A percentile compares a stretch with the other conserved stretches of the same genome.
These are phyloP conservation scores for Stenogyne calaminthoides DNA, from an alignment of 305 asterid species.

Conservation along the genomic window DNA sequence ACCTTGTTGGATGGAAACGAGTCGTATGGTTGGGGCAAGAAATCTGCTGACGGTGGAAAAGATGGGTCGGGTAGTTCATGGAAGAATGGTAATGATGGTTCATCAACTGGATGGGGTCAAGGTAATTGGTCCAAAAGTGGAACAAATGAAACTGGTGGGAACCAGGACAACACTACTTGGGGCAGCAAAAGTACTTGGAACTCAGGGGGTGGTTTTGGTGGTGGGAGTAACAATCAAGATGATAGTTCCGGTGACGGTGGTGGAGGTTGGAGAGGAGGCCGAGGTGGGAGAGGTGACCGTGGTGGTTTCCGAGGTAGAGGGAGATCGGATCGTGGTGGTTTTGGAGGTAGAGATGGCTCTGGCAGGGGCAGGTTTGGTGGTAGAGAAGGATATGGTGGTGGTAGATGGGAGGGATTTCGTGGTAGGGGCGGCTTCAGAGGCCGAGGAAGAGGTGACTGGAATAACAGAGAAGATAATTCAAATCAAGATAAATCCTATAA, in stretches of 20 bases:
- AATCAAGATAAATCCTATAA: conserved; percentile 46
- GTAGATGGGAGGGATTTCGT: conserved; percentile 51
- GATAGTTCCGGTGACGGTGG: conserved; percentile 48
- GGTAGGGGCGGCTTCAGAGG: conserved; percentile 78
- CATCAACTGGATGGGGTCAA: conserved; percentile 78
- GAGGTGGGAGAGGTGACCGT: conserved; percentile 65
- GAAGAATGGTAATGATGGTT: conserved; percentile 42
- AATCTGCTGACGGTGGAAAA: conserved; percentile 23
- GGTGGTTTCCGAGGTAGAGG: conserved; percentile 74
- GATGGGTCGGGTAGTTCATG: conserved; percentile 1
- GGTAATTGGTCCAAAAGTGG: conserved; percentile 55
- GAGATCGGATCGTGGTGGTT: conserved; percentile 59
- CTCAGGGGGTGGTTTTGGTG: conserved; percentile 55
- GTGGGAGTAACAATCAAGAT: conserved; percentile 46
- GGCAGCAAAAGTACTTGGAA: conserved; percentile 69
- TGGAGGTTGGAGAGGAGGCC: conserved; percentile 78
- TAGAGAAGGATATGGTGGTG: conserved; percentile 46
- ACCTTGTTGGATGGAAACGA: conserved; percentile 38
- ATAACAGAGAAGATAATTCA: conserved; percentile 56
- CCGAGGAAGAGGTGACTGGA: conserved; percentile 82
- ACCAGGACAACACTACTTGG: conserved; percentile 56
- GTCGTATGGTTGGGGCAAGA: conserved; percentile 42
- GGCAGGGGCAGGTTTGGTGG: conserved; percentile 58
- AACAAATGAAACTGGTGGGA: conserved; percentile 49
- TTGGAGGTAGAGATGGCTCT: conserved; percentile 49